Base-by-base conservation (phyloP, 2,329 filamentous ascomycete species). In the Paracoccidioides lutzii region DNA sequence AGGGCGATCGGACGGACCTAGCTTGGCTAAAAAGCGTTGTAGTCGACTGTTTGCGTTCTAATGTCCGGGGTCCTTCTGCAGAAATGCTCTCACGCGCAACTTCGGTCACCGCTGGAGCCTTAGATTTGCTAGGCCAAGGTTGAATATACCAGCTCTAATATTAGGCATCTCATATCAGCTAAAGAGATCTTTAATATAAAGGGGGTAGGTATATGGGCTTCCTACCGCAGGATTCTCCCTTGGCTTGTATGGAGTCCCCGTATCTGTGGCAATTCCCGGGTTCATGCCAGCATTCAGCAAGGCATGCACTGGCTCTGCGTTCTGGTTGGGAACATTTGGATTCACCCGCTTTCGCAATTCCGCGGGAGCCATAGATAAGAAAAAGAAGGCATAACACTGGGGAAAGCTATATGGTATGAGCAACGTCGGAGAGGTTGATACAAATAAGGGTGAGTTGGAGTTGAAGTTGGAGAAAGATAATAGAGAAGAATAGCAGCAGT, bases 81-180 rank as follows among this genome's bases (percentile, higher is more conserved):
- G 72, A 73, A 52, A 76, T 76, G 63, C 73, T 76, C 65, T 77
- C 75, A 63, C 71, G 70, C 59, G 73, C 74, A 65, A 76, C 70
- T 67, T 77, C 72, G 57, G 75, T 75, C 62, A 76, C 67, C 52
- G 75, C 71, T 41, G 71, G 68, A 50, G 75, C 73, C 63, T 77
- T 78, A 40, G 68, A 67, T 48, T 65, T 65, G 61, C 69, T 68
- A 41, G 73, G 73, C 75, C 75, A 77, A 32, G 71, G 71, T 54
- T 68, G 71, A 33, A 68, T 56, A 60, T 76, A 75, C 74, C 74
- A 76, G 53, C 65, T 69, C 68, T 72, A 58, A 52, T 42, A 9
- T 49, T n/a, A 12, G 41, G 14, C 48, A 38, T 14, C 46, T 44
- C 38, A 50, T 15, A 22, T 28, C 22, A 51, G 44, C 14, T 37